These are phyloP conservation scores for Nematocida ausubeli DNA, from an alignment of 371 early-diverging fungal genomes.

Conservation along the genomic window DNA sequence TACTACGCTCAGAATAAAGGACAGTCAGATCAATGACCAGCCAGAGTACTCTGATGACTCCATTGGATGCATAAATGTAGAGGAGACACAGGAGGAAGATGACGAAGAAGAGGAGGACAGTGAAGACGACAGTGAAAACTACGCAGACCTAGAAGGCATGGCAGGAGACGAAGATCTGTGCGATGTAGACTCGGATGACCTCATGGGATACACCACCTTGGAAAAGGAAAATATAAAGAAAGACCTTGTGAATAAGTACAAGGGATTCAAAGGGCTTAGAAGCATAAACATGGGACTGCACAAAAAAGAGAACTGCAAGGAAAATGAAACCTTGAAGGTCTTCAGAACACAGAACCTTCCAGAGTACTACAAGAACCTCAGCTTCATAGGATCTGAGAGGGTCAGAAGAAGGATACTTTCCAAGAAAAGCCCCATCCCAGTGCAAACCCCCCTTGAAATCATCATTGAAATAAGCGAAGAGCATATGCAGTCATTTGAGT, in stretches of 20 bases:
- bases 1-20: not conserved
- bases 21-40: conserved; percentile 39
- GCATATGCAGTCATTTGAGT: not conserved
- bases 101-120: conserved; percentile 22
- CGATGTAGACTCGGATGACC: conserved; percentile 18
- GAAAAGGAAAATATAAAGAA: conserved; percentile 56
- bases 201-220: conserved; percentile 55
- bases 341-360: conserved; percentile 51
- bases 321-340: conserved; percentile 25
- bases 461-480: conserved; percentile 1
- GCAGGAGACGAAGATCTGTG: not conserved
- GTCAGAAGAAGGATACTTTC: conserved; percentile 35
- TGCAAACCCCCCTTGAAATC: conserved; percentile 14
- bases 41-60: conserved; percentile 30
- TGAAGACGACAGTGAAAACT: conserved; percentile 16
- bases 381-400: conserved; percentile 37
- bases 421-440: conserved; percentile 49
- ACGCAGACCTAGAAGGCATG: conserved; percentile 2
- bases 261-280: conserved; percentile 51
- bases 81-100: conserved; percentile 14
- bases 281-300: conserved; percentile 63
- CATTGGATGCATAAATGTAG: conserved; percentile 8
- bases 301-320: conserved; percentile 43
- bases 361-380: conserved; percentile 39
- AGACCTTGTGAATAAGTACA: conserved; percentile 56